Evolutionary conservation across 495 filamentous ascomycete genomes (phyloP).

Genomic region (Corynascus novoguineensis): DNA sequence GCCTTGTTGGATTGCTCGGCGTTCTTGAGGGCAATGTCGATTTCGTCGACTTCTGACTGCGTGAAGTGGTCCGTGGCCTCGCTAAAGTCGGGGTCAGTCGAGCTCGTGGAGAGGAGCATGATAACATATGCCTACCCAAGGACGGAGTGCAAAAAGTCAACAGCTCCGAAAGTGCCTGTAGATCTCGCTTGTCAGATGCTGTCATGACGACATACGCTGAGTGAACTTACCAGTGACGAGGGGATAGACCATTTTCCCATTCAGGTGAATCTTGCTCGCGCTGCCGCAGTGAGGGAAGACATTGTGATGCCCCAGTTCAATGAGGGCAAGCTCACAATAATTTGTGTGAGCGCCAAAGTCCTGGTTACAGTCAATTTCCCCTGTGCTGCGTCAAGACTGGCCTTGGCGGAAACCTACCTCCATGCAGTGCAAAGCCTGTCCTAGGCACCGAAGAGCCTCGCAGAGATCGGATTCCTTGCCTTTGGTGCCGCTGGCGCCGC

Average conservation of each 20-base stretch:
- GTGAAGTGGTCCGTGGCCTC: conserved; percentile 95
- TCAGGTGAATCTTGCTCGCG: conserved; percentile 64
- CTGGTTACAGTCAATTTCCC: not conserved
- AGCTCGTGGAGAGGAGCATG: not conserved
- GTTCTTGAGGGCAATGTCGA: conserved; percentile 66
- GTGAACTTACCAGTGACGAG: conserved; percentile 68
- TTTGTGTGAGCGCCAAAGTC: conserved; percentile 96
- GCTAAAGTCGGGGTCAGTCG: conserved; percentile 12
- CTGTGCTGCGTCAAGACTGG: not conserved
- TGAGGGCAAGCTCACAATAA: conserved; percentile 80
- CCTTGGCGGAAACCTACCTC: conserved; percentile 39
- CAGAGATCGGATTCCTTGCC: conserved; percentile 82
- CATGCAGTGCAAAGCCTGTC: conserved; percentile 86
- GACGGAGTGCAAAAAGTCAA: conserved; percentile 96
- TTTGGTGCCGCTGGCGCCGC: conserved; percentile 52
- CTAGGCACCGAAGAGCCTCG: conserved; percentile 80
- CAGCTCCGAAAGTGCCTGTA: conserved; percentile 67
- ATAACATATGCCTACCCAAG: conserved; percentile 47
- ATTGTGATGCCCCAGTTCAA: conserved; percentile 73
- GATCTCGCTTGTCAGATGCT: not conserved
- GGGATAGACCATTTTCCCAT: conserved; percentile 71
- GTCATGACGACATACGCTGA: too few relatives aligned
- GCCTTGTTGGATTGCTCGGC: conserved; percentile 36
- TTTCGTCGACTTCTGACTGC: conserved; percentile 87
- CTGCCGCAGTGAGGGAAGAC: conserved; percentile 86